Evolutionary conservation across 1,284 basidiomycete species (phyloP).

Genomic region (Mycosarcoma mackinlayi): DNA sequence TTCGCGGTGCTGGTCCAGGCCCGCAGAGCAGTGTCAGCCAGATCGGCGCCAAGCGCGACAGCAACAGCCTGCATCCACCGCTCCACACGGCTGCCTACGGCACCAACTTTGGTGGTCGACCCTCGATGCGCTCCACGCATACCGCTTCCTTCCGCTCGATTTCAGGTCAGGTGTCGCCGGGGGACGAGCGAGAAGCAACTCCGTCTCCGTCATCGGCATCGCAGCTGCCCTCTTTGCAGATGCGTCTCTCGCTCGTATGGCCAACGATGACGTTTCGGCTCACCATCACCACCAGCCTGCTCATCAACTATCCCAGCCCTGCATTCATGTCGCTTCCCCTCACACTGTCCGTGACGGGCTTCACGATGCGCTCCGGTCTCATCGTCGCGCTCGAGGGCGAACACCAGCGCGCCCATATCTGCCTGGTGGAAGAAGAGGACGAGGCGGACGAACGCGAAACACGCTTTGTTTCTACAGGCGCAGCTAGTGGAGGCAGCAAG

Average conservation of each 20-base stretch:
- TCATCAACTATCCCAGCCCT: conserved; percentile 94
- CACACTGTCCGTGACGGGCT: conserved; percentile 85
- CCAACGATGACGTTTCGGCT: conserved; percentile 65
- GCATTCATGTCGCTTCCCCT: conserved; percentile 97
- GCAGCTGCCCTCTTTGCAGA: conserved; percentile 53
- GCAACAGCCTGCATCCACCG: conserved; percentile 31
- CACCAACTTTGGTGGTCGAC: conserved; percentile 17
- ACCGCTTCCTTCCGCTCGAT: conserved; percentile 24
- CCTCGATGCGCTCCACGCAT: conserved; percentile 24
- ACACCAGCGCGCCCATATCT: conserved; percentile 81
- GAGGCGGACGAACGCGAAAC: conserved; percentile 36
- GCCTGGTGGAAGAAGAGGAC: conserved; percentile 71
- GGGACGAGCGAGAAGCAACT: conserved; percentile 8
- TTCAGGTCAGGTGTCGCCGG: conserved; percentile 26
- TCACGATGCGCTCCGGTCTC: conserved; percentile 86
- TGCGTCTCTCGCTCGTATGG: conserved; percentile 60
- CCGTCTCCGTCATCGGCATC: conserved; percentile 14
- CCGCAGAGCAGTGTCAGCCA: conserved; percentile 45
- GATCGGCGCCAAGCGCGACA: conserved; percentile 30
- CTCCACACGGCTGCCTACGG: conserved; percentile 1
- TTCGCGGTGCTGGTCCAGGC: conserved; percentile 32
- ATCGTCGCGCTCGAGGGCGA: conserved; percentile 90
- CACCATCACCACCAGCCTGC: conserved; percentile 87
- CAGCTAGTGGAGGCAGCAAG: neutral
- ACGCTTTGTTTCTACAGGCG: neutral